These are phyloP conservation scores for Xerocomus spinulosus DNA, from an alignment of 768 basidiomycete genomes.

Conservation along the genomic window DNA sequence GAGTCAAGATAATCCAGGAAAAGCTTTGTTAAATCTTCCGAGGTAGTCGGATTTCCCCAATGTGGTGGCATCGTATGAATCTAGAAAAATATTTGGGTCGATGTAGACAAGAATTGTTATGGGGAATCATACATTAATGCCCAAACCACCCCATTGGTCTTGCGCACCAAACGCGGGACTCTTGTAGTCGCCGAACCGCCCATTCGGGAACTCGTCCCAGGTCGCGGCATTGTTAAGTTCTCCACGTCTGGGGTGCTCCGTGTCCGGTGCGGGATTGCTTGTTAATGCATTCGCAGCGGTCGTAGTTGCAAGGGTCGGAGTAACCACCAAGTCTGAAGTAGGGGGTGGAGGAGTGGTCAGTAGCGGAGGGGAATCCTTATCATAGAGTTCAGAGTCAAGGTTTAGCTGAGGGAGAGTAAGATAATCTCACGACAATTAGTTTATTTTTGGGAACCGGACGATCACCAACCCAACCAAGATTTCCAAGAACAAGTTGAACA, in stretches of 20 bases:
- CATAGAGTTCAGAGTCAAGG: conserved; percentile 4
- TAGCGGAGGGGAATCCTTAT: conserved; percentile 40
- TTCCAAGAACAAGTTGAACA: conserved; percentile 79
- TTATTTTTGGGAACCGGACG: conserved; percentile 48
- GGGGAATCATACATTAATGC: conserved; percentile 45
- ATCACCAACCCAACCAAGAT: conserved; percentile 63
- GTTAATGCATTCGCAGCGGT: conserved; percentile 56
- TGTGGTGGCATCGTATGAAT: conserved; percentile 55
- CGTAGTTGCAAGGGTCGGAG: conserved; percentile 60
- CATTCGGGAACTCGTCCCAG: conserved; percentile 98
- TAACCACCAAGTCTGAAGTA: conserved; percentile 45
- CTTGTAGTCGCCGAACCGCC: conserved; percentile 95
- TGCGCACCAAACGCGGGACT: conserved; percentile 90
- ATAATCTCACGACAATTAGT: conserved; percentile 55
- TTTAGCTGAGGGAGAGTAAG: not conserved
- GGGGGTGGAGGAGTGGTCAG: conserved; percentile 26
- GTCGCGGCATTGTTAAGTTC: conserved; percentile 73
- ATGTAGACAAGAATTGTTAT: not conserved
- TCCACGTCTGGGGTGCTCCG: conserved; percentile 57
- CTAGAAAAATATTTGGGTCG: conserved; percentile 33
- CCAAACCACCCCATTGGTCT: conserved; percentile 72
- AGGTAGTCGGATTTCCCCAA: conserved; percentile 66
- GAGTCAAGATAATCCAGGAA: conserved; percentile 80
- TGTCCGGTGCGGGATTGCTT: conserved; percentile 43
- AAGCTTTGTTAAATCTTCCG: conserved; percentile 68